A percentile compares a stretch with the other conserved stretches of the same genome.
phyloP scores from a whole-genome alignment of 495 filamentous ascomycete species.

The Aeminium ludgeri region DNA sequence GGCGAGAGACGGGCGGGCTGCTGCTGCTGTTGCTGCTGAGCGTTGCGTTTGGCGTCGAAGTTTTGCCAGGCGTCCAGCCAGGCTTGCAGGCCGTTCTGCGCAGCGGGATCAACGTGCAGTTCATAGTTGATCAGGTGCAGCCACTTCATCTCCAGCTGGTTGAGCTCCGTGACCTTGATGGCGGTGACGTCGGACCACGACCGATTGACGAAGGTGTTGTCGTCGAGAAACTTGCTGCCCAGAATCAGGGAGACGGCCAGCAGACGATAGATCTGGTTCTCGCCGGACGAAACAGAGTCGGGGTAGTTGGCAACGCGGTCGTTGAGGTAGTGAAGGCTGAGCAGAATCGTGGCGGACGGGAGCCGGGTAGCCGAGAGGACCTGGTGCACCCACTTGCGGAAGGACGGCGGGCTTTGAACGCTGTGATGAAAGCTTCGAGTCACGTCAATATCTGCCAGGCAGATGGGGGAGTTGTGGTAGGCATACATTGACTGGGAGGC shows the following conservation, averaged over 20 bases:
- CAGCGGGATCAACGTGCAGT: conserved; percentile 72
- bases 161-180: conserved; percentile 74
- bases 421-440: conserved; percentile 60
- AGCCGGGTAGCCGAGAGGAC: conserved; percentile 88
- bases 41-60: conserved; percentile 49
- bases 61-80: conserved; percentile 76
- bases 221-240: conserved; percentile 95
- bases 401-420: conserved; percentile 51
- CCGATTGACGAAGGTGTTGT: conserved; percentile 98
- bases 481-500: conserved; percentile 74
- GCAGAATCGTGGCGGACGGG: conserved; percentile 84
- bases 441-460: conserved; percentile 55
- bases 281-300: conserved; percentile 39
- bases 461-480: conserved; percentile 42
- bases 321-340: conserved; percentile 81
- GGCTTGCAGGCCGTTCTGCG: conserved; percentile 62
- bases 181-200: conserved; percentile 98
- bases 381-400: conserved; percentile 87
- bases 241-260: conserved; percentile 75
- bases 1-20: conserved; percentile 41
- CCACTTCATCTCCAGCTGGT: conserved; percentile 85
- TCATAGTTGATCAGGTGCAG: conserved; percentile 68
- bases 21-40: conserved; percentile 19
- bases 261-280: conserved; percentile 75
- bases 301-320: conserved; percentile 53